These are phyloP conservation scores for Termitomyces titanicus DNA, from an alignment of 768 basidiomycete genomes.

Conservation along the genomic window DNA sequence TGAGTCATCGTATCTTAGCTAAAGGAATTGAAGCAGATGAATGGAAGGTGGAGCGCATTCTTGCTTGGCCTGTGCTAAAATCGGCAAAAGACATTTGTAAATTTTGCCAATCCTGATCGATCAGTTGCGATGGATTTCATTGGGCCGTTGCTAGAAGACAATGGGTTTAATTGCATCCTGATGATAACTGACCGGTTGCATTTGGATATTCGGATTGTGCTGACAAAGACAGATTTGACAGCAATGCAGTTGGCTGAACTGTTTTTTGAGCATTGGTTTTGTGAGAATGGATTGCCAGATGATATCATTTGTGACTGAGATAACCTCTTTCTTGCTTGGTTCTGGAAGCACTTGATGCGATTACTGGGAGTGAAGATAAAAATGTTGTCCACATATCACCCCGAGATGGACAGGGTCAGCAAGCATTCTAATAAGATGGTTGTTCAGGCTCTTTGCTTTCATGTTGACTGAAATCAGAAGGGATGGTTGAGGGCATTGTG, in stretches of 20 bases:
- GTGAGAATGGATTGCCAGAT: conserved; percentile 30
- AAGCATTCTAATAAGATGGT: too few species aligned
- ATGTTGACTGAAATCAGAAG: conserved; percentile 24
- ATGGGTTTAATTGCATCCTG: conserved; percentile 20
- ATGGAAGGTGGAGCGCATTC: too few species aligned
- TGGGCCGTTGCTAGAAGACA: too few species aligned
- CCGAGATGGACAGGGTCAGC: conserved; percentile 29
- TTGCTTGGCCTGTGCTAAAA: too few species aligned
- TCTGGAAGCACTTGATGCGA: conserved; percentile 23
- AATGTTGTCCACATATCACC: conserved; percentile 32
- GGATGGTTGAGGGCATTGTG: conserved; percentile 27
- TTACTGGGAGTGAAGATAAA: conserved; percentile 22
- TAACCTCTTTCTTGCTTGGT: conserved; percentile 24
- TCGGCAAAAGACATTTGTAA: too few species aligned
- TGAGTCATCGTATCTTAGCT: too few species aligned
- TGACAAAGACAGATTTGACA: conserved; percentile 9
- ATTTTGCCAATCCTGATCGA: conserved; percentile 19
- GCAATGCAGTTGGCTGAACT: too few species aligned
- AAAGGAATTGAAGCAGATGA: too few species aligned
- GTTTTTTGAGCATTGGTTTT: too few species aligned
- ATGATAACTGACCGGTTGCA: conserved; percentile 24
- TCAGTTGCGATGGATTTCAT: conserved; percentile 28
- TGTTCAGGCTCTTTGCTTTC: too few species aligned
- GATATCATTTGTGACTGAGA: conserved; percentile 11
- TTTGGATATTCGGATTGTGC: conserved; percentile 20